Evolutionary conservation across 495 filamentous ascomycete genomes (phyloP).

Genomic region (Alectoria sarmentosa): DNA sequence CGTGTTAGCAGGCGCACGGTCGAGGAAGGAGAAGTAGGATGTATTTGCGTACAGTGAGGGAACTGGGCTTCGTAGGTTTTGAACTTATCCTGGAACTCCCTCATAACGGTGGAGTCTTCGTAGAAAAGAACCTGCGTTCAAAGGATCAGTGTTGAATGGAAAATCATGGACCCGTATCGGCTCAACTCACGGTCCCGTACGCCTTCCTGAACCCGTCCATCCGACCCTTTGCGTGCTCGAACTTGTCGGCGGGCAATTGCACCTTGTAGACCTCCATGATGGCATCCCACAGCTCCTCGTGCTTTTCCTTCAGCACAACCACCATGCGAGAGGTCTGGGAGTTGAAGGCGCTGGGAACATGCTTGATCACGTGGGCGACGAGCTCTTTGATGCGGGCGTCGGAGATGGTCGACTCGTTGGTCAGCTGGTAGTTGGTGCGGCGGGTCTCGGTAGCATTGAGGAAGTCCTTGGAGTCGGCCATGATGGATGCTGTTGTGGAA

Average conservation of each 20-base stretch:
- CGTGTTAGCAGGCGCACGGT: neutral
- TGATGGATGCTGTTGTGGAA: slow-evolving; percentile 18
- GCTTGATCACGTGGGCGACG: slow-evolving; percentile 40
- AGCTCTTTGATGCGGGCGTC: slow-evolving; percentile 46
- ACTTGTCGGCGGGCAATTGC: slow-evolving; percentile 38
- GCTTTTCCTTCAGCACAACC: slow-evolving; percentile 41
- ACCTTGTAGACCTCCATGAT: slow-evolving; percentile 35
- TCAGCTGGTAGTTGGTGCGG: slow-evolving; percentile 45
- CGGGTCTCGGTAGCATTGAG: slow-evolving; percentile 37
- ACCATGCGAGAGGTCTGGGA: slow-evolving; percentile 47
- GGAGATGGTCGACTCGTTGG: slow-evolving; percentile 38
- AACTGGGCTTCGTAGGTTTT: slow-evolving; percentile 39
- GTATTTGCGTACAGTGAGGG: slow-evolving; percentile 29
- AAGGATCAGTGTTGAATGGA: neutral
- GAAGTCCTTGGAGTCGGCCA: slow-evolving; percentile 33
- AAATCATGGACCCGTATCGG: neutral
- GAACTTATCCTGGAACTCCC: slow-evolving; percentile 41
- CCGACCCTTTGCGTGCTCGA: slow-evolving; percentile 40
- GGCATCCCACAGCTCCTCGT: slow-evolving; percentile 47
- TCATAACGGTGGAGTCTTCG: slow-evolving; percentile 41
- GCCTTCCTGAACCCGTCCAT: slow-evolving; percentile 39
- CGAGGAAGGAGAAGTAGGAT: neutral
- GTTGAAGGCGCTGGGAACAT: slow-evolving; percentile 49
- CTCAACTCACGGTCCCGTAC: slow-evolving; percentile 41
- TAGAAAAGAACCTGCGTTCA: slow-evolving; percentile 43